These are phyloP conservation scores for Botrytis tulipae DNA, from an alignment of 2,329 filamentous ascomycete species.

Conservation along the genomic window DNA sequence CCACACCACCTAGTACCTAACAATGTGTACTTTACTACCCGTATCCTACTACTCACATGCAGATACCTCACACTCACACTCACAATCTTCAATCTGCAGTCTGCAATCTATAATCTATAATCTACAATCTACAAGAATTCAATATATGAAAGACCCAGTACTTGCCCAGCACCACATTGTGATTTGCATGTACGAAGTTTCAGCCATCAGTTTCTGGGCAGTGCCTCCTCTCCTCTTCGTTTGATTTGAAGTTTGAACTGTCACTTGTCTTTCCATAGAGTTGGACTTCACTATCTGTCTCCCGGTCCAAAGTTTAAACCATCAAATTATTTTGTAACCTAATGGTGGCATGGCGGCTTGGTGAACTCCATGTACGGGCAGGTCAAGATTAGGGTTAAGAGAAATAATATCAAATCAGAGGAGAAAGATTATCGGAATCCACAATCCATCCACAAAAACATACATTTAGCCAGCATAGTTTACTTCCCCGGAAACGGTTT, in stretches of 20 bases:
- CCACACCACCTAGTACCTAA: neutral
- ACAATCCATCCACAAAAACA: neutral
- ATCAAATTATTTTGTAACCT: neutral
- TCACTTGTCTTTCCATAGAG: neutral
- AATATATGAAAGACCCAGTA: neutral
- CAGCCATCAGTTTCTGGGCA: neutral
- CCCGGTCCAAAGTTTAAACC: constrained; percentile 1
- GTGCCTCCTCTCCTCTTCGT: neutral
- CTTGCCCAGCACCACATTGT: neutral
- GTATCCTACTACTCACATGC: neutral
- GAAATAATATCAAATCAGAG: neutral
- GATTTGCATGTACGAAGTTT: neutral
- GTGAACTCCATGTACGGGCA: neutral
- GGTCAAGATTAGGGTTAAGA: neutral
- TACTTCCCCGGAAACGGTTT: constrained; percentile 11
- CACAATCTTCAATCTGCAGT: neutral
- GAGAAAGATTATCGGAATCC: neutral
- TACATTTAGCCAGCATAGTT: neutral
- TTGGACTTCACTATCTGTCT: neutral
- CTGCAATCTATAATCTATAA: neutral
- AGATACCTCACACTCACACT: neutral
- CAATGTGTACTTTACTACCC: neutral
- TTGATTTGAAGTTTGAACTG: neutral
- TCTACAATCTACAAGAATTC: neutral
- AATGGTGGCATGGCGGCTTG: neutral